Evolutionary conservation across 768 basidiomycete species (phyloP).

Genomic region (Polyporus arcularius): DNA sequence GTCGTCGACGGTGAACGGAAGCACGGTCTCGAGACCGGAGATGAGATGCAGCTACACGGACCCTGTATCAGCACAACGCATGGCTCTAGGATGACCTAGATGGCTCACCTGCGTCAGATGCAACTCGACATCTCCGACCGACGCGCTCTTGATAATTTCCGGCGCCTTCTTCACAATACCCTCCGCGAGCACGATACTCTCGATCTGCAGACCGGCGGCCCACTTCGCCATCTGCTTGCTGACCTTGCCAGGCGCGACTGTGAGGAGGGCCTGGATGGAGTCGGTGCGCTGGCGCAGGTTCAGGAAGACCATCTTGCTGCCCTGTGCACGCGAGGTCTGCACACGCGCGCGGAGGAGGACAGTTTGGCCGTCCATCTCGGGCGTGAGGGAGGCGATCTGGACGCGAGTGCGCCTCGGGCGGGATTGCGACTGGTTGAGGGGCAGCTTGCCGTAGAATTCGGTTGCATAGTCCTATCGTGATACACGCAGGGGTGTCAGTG

Average conservation of each 20-base stretch:
- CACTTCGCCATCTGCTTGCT: constrained; percentile 99
- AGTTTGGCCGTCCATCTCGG: constrained; percentile 64
- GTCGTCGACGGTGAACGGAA: constrained; percentile 94
- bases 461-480: constrained; percentile 66
- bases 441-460: constrained; percentile 83
- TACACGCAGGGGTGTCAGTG: not conserved
- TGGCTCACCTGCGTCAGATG: constrained; percentile 72
- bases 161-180: constrained; percentile 78
- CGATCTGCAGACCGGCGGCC: constrained; percentile 73
- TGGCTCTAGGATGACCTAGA: not conserved
- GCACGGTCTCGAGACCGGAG: constrained; percentile 71
- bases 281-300: constrained; percentile 86
- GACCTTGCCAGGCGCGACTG: constrained; percentile 69
- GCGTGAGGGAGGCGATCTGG: constrained; percentile 64
- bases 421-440: constrained; percentile 89
- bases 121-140: constrained; percentile 84
- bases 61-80: not conserved
- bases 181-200: constrained; percentile 91
- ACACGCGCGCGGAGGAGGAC: constrained; percentile 88
- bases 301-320: constrained; percentile 94
- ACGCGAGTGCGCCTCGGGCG: constrained; percentile 62
- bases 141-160: constrained; percentile 89
- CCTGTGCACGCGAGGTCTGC: constrained; percentile 89
- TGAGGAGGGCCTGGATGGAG: constrained; percentile 84
- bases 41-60: constrained; percentile 51